Conservation (phyloP, 805 yeast genomes). For the Wickerhamiella alocasiicola region DNA sequence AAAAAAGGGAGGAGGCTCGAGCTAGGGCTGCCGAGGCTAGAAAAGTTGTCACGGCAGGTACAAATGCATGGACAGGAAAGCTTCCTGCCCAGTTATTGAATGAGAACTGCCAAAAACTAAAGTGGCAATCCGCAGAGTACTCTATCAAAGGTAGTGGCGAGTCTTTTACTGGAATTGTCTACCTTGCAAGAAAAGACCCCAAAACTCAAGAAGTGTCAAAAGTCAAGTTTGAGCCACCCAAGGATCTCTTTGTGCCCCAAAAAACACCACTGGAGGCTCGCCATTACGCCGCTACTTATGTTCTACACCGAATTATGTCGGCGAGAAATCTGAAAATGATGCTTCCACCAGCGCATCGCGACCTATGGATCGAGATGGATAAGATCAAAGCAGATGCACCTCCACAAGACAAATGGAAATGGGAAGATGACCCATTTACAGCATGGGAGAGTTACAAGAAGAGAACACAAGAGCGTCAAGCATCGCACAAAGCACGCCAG, state of each 20-base stretch:
- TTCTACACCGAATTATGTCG: slow-evolving; percentile 64
- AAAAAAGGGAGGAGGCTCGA: slow-evolving; percentile 28
- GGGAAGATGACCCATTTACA: slow-evolving; percentile 54
- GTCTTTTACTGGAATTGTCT: slow-evolving; percentile 57
- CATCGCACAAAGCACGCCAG: slow-evolving; percentile 7
- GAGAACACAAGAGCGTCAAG: slow-evolving; percentile 17
- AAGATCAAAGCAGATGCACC: slow-evolving; percentile 36
- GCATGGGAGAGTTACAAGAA: slow-evolving; percentile 44
- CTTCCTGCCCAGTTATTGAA: slow-evolving; percentile 75
- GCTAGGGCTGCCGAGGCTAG: slow-evolving; percentile 23
- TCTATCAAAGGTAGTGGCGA: slow-evolving; percentile 36
- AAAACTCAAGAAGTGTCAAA: slow-evolving; percentile 58
- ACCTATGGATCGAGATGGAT: slow-evolving; percentile 66
- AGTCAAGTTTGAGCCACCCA: slow-evolving; percentile 42
- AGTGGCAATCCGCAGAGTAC: slow-evolving; percentile 80
- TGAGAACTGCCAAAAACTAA: slow-evolving; percentile 75
- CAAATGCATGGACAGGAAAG: slow-evolving; percentile 88
- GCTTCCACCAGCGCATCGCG: slow-evolving; percentile 69
- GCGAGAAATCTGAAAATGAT: slow-evolving; percentile 78
- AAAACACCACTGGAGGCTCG: slow-evolving; percentile 82
- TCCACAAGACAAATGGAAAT: slow-evolving; percentile 16
- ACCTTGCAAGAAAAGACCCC: slow-evolving; percentile 63
- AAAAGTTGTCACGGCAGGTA: slow-evolving; percentile 41
- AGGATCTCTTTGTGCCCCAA: slow-evolving; percentile 45
- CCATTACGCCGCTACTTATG: slow-evolving; percentile 81